A percentile compares a stretch with the other conserved stretches of the same genome.
Conservation (phyloP, 805 yeast genomes). For the Peterozyma toletana region DNA sequence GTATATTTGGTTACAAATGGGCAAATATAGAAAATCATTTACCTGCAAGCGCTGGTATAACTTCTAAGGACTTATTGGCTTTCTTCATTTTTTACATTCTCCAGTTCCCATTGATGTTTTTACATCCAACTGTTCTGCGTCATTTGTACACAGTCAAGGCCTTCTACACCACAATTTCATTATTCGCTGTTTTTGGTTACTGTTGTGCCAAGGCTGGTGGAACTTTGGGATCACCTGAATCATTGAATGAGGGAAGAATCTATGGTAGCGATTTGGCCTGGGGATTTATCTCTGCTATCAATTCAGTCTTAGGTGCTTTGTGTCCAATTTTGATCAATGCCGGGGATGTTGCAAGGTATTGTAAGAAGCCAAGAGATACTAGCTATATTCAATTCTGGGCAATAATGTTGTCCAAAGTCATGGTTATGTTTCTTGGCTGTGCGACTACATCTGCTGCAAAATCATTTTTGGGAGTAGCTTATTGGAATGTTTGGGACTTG, state of each 20-base stretch:
- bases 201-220: slow-evolving; percentile 8
- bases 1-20: too few relatives aligned
- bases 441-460: too few relatives aligned
- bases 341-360: slow-evolving; percentile 12
- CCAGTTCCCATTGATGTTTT: slow-evolving; percentile 10
- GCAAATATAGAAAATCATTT: too few relatives aligned
- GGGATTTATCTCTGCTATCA: slow-evolving; percentile 7
- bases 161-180: slow-evolving; percentile 2
- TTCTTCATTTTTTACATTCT: slow-evolving; percentile 11
- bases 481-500: too few relatives aligned
- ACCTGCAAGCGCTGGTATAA: too few relatives aligned
- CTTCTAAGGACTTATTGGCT: too few relatives aligned
- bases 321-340: slow-evolving; percentile 12
- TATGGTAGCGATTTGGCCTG: slow-evolving; percentile 9
- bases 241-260: background rate
- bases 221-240: slow-evolving; percentile 4
- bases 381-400: background rate
- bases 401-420: too few relatives aligned
- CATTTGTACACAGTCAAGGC: slow-evolving; percentile 11
- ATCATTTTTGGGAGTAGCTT: too few relatives aligned
- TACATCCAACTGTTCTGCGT: slow-evolving; percentile 9
- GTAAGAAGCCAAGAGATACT: slow-evolving; percentile 1
- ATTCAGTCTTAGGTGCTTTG: slow-evolving; percentile 11
- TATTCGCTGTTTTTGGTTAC: slow-evolving; percentile 9
- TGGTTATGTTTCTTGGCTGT: background rate